Base-by-base conservation (phyloP, 805 yeast species). In the Yarrowia osloensis region DNA sequence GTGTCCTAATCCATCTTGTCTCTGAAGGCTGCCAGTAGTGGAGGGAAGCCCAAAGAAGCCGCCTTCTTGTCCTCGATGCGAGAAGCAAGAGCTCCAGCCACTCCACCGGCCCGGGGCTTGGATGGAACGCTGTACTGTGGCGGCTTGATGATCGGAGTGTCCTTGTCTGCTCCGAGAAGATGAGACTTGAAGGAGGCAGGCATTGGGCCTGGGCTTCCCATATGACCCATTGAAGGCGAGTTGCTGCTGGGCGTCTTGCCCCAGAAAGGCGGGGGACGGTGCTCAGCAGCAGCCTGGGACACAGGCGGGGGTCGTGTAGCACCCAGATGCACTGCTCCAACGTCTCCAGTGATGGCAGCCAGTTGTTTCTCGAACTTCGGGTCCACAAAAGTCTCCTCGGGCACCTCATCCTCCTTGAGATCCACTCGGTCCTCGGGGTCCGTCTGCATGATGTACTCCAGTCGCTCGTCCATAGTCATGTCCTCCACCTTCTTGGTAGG, bases 391-490 rank as follows among this genome's bases (percentile, higher is more conserved):
- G 35, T 15, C 44, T 39, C 65, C 31, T 17, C 61, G 15, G 29
- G 42, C 26, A 39, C 47, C 21, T 57, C 63, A 12, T 61, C 54
- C 26, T 61, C 13, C 24, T 46, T 44, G 11, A 61, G 54, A 24
- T 61, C 66, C n/a, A 44, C 54, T 17, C 66, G 66, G 33, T 61
- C 66, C 26, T 44, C 66, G n/a, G 66, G 66, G 26, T 61, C 66
- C 4, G 66, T 61, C 33, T 44, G 54, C 66, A 61, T 44, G 13
- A 61, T 61, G 54, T 61, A 61, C 54, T 61, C 66, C 39, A 61
- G 42, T 4, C 66, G 40, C 54, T 61, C 66, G 7, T 61, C 66
- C 54, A 46, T 44, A 21, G 66, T 61, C 66, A 61, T 61, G 11
- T 61, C 66, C 26, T 61, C 66, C n/a, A 61, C 33, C 54, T 61